Evolutionary conservation across 768 basidiomycete genomes (phyloP).

Genomic region (Rhodotorula sphaerocarpa): DNA sequence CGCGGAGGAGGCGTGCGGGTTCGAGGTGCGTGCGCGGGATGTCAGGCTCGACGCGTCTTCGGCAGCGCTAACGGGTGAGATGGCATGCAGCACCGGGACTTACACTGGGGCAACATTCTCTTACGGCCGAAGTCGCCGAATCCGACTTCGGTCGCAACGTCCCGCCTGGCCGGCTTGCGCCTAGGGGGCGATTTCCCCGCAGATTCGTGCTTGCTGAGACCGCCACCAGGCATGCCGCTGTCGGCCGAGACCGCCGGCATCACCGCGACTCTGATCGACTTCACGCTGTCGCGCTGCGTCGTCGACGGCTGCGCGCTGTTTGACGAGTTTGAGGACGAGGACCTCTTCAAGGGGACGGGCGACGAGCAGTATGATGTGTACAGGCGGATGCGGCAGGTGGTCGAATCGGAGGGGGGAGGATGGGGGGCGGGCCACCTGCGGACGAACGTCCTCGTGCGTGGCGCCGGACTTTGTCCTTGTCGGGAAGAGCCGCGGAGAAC

Average conservation of each 20-base stretch:
- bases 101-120: conserved; percentile 97
- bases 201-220: too few species aligned
- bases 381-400: conserved; percentile 67
- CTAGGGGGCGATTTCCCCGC: background rate
- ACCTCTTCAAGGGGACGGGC: conserved; percentile 85
- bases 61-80: conserved; percentile 2
- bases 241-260: conserved; percentile 49
- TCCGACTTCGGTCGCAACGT: conserved; percentile 35
- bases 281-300: conserved; percentile 81
- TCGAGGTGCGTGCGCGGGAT: conserved; percentile 67
- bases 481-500: background rate
- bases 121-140: conserved; percentile 49
- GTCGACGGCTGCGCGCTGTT: conserved; percentile 56
- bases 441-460: conserved; percentile 79
- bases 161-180: background rate
- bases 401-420: conserved; percentile 44
- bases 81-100: conserved; percentile 73
- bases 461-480: background rate
- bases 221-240: background rate
- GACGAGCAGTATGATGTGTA: conserved; percentile 95
- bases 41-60: conserved; percentile 6
- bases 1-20: conserved; percentile 70
- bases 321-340: conserved; percentile 57
- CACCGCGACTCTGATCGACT: conserved; percentile 78
- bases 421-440: conserved; percentile 75